phyloP scores from a whole-genome alignment of 768 basidiomycete species.

The Porphyrellus cyaneotinctus region DNA sequence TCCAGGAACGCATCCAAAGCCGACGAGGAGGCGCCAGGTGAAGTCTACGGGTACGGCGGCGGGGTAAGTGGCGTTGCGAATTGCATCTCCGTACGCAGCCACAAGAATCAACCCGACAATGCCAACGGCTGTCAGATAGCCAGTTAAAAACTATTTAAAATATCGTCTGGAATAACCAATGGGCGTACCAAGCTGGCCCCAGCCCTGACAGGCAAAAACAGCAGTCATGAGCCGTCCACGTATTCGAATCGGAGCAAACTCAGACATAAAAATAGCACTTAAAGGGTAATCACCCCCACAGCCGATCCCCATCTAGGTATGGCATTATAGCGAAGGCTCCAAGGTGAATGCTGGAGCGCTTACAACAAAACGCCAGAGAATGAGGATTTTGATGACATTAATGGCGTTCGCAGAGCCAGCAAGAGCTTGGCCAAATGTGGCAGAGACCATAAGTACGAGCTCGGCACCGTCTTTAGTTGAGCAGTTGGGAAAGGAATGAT shows the following conservation, averaged over 20 bases:
- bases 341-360: slow-evolving; percentile 7
- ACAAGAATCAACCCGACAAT: slow-evolving; percentile 62
- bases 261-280: slow-evolving; percentile 82
- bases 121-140: slow-evolving; percentile 49
- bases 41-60: slow-evolving; percentile 57
- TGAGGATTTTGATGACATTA: slow-evolving; percentile 62
- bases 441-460: slow-evolving; percentile 73
- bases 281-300: slow-evolving; percentile 87
- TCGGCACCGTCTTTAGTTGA: slow-evolving; percentile 40
- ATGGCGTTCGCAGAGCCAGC: slow-evolving; percentile 60
- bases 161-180: not conserved
- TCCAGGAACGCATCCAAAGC: slow-evolving; percentile 79
- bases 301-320: slow-evolving; percentile 63
- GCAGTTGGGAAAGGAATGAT: not conserved
- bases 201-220: slow-evolving; percentile 84
- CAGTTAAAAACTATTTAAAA: not conserved
- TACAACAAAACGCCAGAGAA: slow-evolving; percentile 80
- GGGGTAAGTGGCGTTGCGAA: slow-evolving; percentile 40
- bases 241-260: slow-evolving; percentile 72
- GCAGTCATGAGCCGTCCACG: slow-evolving; percentile 88
- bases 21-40: slow-evolving; percentile 84
- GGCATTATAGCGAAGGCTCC: not conserved
- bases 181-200: slow-evolving; percentile 72
- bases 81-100: slow-evolving; percentile 55
- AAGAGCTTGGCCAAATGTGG: slow-evolving; percentile 75